These are phyloP conservation scores for Microstroma glucosiphilum DNA, from an alignment of 1,284 basidiomycete species.

Conservation along the genomic window DNA sequence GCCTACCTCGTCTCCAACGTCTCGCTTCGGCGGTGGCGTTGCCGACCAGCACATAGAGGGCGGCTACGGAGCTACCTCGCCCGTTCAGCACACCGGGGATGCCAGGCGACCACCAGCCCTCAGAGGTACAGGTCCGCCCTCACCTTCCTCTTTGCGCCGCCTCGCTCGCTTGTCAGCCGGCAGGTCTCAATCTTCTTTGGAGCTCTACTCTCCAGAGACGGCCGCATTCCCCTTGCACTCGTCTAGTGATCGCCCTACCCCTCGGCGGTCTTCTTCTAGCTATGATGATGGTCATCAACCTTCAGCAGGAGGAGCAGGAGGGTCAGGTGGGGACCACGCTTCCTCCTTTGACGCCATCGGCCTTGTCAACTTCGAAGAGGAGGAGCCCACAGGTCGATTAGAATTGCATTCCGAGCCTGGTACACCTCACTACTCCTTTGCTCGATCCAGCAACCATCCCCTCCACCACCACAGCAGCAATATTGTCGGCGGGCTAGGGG, in stretches of 20 bases:
- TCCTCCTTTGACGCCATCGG: neutral
- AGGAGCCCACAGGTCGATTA: neutral
- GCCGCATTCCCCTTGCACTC: neutral
- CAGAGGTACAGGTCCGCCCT: too few species aligned
- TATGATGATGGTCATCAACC: too few species aligned
- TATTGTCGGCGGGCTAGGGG: neutral
- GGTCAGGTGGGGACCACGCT: neutral
- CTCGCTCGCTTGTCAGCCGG: too few species aligned
- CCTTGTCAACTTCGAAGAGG: neutral
- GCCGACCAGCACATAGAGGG: too few species aligned
- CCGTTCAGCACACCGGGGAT: too few species aligned
- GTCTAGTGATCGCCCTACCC: too few species aligned
- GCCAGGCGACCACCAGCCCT: too few species aligned
- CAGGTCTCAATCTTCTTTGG: neutral
- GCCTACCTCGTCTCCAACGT: too few species aligned
- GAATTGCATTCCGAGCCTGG: conserved; percentile 1
- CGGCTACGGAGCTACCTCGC: too few species aligned
- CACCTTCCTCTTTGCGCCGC: too few species aligned
- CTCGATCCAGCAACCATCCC: neutral
- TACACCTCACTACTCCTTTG: conserved; percentile 1
- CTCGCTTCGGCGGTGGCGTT: too few species aligned
- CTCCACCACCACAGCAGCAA: neutral
- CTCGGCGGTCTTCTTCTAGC: too few species aligned
- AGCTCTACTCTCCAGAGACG: neutral
- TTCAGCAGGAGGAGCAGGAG: neutral